These are phyloP conservation scores for Xylariaceae sp. DNA, from an alignment of 2,329 filamentous ascomycete genomes.

Conservation along the genomic window DNA sequence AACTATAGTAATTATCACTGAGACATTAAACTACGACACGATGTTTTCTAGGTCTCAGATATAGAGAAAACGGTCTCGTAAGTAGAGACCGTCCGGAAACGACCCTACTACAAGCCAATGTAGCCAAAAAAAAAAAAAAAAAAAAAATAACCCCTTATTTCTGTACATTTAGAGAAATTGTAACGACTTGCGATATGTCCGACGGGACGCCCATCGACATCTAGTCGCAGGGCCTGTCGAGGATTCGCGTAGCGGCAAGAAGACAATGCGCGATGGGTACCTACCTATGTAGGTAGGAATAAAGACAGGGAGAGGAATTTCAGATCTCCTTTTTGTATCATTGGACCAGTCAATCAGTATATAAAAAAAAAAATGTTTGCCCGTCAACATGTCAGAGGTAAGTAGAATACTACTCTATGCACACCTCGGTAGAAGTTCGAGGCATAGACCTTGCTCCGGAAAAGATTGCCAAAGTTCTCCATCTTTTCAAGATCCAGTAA, in stretches of 20 bases:
- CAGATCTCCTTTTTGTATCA: constrained; percentile 6
- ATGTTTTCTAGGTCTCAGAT: too few relatives aligned
- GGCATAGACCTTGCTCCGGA: constrained; percentile 3
- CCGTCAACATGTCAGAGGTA: constrained; percentile 2
- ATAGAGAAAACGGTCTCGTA: too few relatives aligned
- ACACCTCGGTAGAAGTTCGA: not conserved
- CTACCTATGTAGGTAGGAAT: constrained; percentile 6
- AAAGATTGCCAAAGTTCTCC: not conserved
- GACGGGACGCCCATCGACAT: constrained; percentile 6
- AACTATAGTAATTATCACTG: too few relatives aligned
- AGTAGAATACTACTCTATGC: constrained; percentile 2
- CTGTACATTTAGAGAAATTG: constrained; percentile 9
- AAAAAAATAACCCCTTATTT: too few relatives aligned
- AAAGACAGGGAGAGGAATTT: constrained; percentile 4
- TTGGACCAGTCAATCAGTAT: constrained; percentile 4
- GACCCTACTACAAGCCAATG: too few relatives aligned
- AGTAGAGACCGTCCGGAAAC: too few relatives aligned
- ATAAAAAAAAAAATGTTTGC: not conserved
- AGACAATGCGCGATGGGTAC: constrained; percentile 7
- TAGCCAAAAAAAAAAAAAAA: too few relatives aligned
- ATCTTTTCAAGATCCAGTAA: constrained; percentile 2
- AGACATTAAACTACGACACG: too few relatives aligned
- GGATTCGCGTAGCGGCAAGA: constrained; percentile 6
- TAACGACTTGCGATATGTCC: constrained; percentile 8
- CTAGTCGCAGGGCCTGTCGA: constrained; percentile 4